phyloP scores from a whole-genome alignment of 176 grass and related monocot species.

The Avena sativa region DNA sequence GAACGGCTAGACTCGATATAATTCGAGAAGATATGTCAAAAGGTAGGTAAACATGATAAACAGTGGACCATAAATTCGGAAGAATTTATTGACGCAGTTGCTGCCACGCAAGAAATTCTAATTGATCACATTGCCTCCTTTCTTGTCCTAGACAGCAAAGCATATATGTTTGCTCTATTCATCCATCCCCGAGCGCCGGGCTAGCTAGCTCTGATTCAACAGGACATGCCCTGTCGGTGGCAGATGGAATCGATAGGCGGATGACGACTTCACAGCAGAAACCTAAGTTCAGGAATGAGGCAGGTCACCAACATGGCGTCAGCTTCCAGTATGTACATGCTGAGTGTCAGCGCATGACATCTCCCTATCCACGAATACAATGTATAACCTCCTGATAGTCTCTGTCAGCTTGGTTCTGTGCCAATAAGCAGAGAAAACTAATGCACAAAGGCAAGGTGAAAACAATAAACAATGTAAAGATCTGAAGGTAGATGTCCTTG shows the following conservation, averaged over 20 bases:
- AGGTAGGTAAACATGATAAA: slow-evolving; percentile 5
- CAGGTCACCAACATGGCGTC: slow-evolving; percentile 59
- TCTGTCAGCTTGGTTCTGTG: slow-evolving; percentile 30
- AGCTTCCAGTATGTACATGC: slow-evolving; percentile 64
- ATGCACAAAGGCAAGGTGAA: slow-evolving; percentile 30
- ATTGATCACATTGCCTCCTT: slow-evolving; percentile 45
- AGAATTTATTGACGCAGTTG: slow-evolving; percentile 40
- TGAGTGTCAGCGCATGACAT: slow-evolving; percentile 41
- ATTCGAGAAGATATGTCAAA: not conserved
- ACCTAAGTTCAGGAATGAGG: slow-evolving; percentile 52
- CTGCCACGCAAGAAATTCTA: slow-evolving; percentile 51
- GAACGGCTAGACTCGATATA: not conserved
- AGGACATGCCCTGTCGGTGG: slow-evolving; percentile 40
- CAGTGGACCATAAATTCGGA: slow-evolving; percentile 25
- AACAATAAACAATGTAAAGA: slow-evolving; percentile 46
- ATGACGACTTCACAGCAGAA: slow-evolving; percentile 44
- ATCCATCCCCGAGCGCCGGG: slow-evolving; percentile 16
- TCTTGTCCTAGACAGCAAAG: slow-evolving; percentile 9
- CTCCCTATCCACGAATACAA: slow-evolving; percentile 44
- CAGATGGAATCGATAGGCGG: slow-evolving; percentile 47
- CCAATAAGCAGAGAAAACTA: slow-evolving; percentile 34
- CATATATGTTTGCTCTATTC: not conserved
- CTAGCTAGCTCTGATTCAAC: slow-evolving; percentile 35
- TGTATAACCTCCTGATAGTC: slow-evolving; percentile 43
- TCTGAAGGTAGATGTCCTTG: slow-evolving; percentile 49